These are phyloP conservation scores for Apiospora rasikravindrae DNA, from an alignment of 2,329 filamentous ascomycete genomes.

Conservation along the genomic window DNA sequence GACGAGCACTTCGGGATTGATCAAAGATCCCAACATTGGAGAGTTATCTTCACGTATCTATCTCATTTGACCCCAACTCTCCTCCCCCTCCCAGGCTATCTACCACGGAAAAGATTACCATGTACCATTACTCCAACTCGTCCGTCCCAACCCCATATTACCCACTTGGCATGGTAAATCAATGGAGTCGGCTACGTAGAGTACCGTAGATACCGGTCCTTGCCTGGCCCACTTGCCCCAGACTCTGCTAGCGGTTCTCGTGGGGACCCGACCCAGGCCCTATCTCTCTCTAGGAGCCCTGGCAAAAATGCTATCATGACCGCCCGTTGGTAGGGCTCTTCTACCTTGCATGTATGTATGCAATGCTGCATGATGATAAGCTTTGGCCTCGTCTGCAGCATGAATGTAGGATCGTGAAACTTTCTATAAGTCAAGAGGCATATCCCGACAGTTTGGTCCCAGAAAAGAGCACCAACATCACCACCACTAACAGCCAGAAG, in stretches of 20 bases:
- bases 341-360: not conserved
- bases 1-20: too few species aligned
- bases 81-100: not conserved
- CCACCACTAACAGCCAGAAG: not conserved
- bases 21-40: too few species aligned
- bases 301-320: not conserved
- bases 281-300: not conserved
- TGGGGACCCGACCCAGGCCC: not conserved
- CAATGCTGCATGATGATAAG: slow-evolving; percentile 1
- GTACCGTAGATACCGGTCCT: not conserved
- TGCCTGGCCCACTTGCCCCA: slow-evolving; percentile 5
- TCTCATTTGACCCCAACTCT: not conserved
- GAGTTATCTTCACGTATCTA: not conserved
- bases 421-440: slow-evolving; percentile 3
- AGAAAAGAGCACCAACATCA: too few species aligned
- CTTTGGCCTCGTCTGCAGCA: not conserved
- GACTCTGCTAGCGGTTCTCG: not conserved
- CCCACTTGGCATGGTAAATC: not conserved
- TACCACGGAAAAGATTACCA: not conserved
- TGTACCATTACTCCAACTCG: not conserved
- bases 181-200: not conserved
- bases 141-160: not conserved
- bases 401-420: not conserved
- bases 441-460: slow-evolving; percentile 1
- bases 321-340: not conserved